A percentile compares a stretch with the other conserved stretches of the same genome.
Conservation (phyloP, 805 yeast genomes). For the Schwanniomyces vanrijiae region DNA sequence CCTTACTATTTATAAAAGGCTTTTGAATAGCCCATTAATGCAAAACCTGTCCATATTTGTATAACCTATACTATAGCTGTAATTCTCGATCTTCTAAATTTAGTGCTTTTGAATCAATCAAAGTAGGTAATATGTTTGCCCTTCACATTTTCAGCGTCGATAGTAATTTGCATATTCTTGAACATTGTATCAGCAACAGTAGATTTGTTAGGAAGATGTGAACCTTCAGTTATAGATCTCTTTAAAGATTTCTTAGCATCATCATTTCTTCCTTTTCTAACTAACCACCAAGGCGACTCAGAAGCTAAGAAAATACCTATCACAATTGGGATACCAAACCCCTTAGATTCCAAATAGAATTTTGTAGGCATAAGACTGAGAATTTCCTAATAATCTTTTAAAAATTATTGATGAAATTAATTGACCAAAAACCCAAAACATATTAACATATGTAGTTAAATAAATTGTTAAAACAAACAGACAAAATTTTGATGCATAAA, state of each 20-base stretch:
- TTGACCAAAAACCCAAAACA: slow-evolving; percentile 41
- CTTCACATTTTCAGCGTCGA: slow-evolving; percentile 5
- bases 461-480: slow-evolving; percentile 42
- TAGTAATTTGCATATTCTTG: slow-evolving; percentile 3
- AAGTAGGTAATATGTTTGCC: slow-evolving; percentile 18
- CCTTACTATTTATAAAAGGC: slow-evolving; percentile 40
- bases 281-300: slow-evolving; percentile 50
- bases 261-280: slow-evolving; percentile 28
- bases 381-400: slow-evolving; percentile 30
- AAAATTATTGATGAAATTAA: slow-evolving; percentile 42
- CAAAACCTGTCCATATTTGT: slow-evolving; percentile 26
- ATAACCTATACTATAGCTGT: slow-evolving; percentile 17
- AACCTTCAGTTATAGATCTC: slow-evolving; percentile 12
- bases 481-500: slow-evolving; percentile 45
- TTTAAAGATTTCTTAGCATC: slow-evolving; percentile 33
- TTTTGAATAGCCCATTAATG: slow-evolving; percentile 36
- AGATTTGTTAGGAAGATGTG: not conserved
- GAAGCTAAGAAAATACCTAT: slow-evolving; percentile 40
- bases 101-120: slow-evolving; percentile 46
- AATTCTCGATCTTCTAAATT: slow-evolving; percentile 48
- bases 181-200: not conserved
- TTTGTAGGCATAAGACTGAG: slow-evolving; percentile 29
- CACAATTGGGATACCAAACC: slow-evolving; percentile 37
- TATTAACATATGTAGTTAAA: slow-evolving; percentile 37
- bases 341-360: slow-evolving; percentile 44